Conservation (phyloP, 2,329 filamentous ascomycete genomes). For the Paramyrothecium roridum region DNA sequence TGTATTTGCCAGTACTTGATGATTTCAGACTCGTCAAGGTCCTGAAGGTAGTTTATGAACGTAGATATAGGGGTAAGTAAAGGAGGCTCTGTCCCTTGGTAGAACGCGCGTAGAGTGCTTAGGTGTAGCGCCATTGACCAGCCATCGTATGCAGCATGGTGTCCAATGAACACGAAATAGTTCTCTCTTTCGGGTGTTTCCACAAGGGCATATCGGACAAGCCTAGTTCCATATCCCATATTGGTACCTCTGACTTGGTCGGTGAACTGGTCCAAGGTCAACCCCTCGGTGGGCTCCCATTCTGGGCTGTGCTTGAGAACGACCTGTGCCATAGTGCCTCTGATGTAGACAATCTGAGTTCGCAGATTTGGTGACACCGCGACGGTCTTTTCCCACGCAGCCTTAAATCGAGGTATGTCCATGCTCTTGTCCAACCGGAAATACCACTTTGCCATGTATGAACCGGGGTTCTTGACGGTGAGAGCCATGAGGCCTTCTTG, state of each 20-base stretch:
- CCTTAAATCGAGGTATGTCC: constrained; percentile 16
- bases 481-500: constrained; percentile 27
- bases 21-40: neutral
- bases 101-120: constrained; percentile 3
- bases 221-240: neutral
- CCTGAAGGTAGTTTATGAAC: too few species aligned
- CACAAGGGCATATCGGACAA: neutral
- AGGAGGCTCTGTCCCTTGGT: neutral
- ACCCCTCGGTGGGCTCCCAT: neutral
- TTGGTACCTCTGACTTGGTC: neutral
- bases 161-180: constrained; percentile 13
- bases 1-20: constrained; percentile 4
- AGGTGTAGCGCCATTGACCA: constrained; percentile 13
- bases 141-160: constrained; percentile 16
- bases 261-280: neutral
- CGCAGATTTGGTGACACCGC: constrained; percentile 1
- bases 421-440: constrained; percentile 10
- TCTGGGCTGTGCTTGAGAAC: neutral
- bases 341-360: neutral
- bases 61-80: neutral
- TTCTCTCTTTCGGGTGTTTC: neutral
- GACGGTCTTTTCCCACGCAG: constrained; percentile 18
- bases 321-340: neutral
- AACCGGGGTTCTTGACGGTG: constrained; percentile 22
- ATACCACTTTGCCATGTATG: constrained; percentile 21